Percentiles rank a stretch among this genome's conserved stretches.
Evolutionary conservation across 768 basidiomycete species (phyloP).

Genomic region (Psilocybe tampanensis): DNA sequence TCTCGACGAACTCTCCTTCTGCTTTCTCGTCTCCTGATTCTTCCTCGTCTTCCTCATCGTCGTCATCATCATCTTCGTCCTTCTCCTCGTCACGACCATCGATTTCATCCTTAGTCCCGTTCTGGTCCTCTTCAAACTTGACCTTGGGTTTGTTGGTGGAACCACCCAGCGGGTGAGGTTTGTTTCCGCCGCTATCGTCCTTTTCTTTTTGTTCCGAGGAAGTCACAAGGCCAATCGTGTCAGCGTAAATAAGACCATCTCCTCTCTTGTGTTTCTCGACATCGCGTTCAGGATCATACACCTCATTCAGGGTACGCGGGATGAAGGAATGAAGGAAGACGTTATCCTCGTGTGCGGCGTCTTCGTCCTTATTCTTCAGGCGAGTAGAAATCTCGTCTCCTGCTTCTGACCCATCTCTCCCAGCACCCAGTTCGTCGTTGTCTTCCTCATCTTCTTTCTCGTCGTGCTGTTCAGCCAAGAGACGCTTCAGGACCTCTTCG

Average conservation of each 20-base stretch:
- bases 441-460: constrained; percentile 14
- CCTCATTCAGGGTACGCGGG: constrained; percentile 88
- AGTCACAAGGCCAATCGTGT: constrained; percentile 79
- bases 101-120: background rate
- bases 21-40: constrained; percentile 37
- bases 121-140: too few relatives aligned
- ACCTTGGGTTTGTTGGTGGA: too few relatives aligned
- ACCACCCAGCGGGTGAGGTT: too few relatives aligned
- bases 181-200: background rate
- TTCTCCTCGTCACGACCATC: constrained; percentile 30
- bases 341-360: constrained; percentile 72
- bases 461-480: constrained; percentile 44
- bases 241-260: constrained; percentile 83
- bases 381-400: constrained; percentile 11
- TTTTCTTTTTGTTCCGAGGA: constrained; percentile 22
- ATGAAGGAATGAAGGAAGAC: constrained; percentile 93
- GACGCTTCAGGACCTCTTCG: constrained; percentile 40
- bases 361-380: constrained; percentile 20
- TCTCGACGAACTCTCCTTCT: constrained; percentile 47
- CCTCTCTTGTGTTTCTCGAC: constrained; percentile 74
- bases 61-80: constrained; percentile 35
- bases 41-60: constrained; percentile 25
- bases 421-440: background rate
- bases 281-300: constrained; percentile 94
- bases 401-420: constrained; percentile 12